These are phyloP conservation scores for Baorangia bicolor DNA, from an alignment of 768 basidiomycete species.

Conservation along the genomic window DNA sequence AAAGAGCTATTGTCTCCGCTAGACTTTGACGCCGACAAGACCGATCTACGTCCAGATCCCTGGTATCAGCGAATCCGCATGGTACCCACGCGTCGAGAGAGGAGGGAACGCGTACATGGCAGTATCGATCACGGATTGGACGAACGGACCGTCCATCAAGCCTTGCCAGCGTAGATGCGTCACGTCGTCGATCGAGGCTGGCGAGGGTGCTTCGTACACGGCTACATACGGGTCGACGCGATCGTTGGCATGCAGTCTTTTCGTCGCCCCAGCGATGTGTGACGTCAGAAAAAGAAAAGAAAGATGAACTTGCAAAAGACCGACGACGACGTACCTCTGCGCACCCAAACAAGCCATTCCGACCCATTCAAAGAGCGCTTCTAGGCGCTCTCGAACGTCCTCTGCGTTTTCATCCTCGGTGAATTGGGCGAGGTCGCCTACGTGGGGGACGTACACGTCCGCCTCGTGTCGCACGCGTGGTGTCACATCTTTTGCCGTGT, in stretches of 20 bases:
- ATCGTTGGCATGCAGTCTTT: constrained; percentile 60
- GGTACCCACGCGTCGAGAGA: not conserved
- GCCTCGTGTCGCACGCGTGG: constrained; percentile 23
- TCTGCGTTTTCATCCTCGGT: constrained; percentile 38
- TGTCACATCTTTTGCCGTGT: constrained; percentile 14
- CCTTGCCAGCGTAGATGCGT: constrained; percentile 63
- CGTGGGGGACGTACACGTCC: constrained; percentile 43
- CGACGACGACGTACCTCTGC: constrained; percentile 49
- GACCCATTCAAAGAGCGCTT: constrained; percentile 66
- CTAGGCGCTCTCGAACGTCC: constrained; percentile 49
- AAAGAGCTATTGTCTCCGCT: constrained; percentile 10
- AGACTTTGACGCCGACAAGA: constrained; percentile 4
- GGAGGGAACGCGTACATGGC: constrained; percentile 30
- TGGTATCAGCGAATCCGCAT: not conserved
- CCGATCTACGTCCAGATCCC: constrained; percentile 2
- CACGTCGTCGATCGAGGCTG: constrained; percentile 44
- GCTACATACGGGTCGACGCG: constrained; percentile 69
- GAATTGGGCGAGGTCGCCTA: constrained; percentile 27
- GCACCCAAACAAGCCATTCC: constrained; percentile 68
- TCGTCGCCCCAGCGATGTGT: too few relatives aligned
- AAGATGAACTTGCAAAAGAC: not conserved
- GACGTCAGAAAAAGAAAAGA: not conserved
- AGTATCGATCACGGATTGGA: constrained; percentile 49
- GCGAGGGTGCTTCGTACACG: constrained; percentile 56
- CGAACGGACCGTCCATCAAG: constrained; percentile 50